Base-by-base conservation (phyloP, 768 basidiomycete genomes). In the Mycena sanguinolenta region DNA sequence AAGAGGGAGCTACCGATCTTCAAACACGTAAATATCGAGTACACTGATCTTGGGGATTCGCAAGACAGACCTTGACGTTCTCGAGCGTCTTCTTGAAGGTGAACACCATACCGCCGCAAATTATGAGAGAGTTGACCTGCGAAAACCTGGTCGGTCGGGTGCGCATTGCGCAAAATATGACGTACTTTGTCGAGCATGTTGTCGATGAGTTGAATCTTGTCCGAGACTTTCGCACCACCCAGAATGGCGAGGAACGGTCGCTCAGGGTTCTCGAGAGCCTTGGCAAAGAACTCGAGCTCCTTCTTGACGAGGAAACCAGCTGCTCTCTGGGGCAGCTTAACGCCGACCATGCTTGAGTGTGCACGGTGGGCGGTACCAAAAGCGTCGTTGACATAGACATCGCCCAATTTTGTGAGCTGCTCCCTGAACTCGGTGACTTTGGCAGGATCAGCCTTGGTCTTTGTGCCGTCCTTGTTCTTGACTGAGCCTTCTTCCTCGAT, bases 331-430 rank as follows among this genome's bases (percentile, higher is more conserved):
- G 92, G 91, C 21, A 99, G 88, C 79, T 97, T 90, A 76, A 99
- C 88, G 75, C 97, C 97, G 74, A 99, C 97, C 97, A 99, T 98
- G 76, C 95, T 96, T 0, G 97, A 98, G 82, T 99, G 97, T 12
- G 96, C 96, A 74, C 97, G 95, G 82, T 99, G 97, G 59, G 97
- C 97, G 53, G 97, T 99, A 58, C 97, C 97, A 79, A 99, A 99
- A 28, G 97, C 97, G 80, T 99, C 97, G 84, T 99, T 99, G 80
- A 99, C 87, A 81, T 98, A 99, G 73, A 99, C 92, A 77, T 98
- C 96, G 61, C 97, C 97, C 74, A 99, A 92, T 65, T 86, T 88
- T 65, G 97, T 98, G 75, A 99, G 90, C 39, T 91, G 85, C 78
- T 95, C 91, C 55, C 95, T 88, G 89, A 99, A 99, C 75, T 90